A percentile compares a stretch with the other conserved stretches of the same genome.
These are phyloP conservation scores for Tuber aestivum DNA, from an alignment of 495 filamentous ascomycete genomes.

Conservation along the genomic window DNA sequence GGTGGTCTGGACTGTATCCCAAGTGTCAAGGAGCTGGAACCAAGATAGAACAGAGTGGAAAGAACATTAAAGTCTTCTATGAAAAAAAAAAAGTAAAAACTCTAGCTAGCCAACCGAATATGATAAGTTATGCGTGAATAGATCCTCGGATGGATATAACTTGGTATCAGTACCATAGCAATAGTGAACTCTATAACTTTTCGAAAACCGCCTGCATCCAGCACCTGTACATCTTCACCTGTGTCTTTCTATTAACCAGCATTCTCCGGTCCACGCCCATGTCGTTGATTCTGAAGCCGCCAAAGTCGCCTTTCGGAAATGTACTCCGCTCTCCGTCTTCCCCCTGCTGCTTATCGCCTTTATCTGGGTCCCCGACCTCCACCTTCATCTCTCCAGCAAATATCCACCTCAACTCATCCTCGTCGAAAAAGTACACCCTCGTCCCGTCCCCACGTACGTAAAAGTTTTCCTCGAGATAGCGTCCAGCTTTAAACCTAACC, in stretches of 20 bases:
- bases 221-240: slow-evolving; percentile 96
- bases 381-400: slow-evolving; percentile 53
- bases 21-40: no score
- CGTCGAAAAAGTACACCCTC: slow-evolving; percentile 93
- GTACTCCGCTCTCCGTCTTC: slow-evolving; percentile 21
- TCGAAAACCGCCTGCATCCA: slow-evolving; percentile 89
- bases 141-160: not conserved
- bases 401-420: slow-evolving; percentile 70
- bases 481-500: slow-evolving; percentile 89
- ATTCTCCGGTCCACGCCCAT: slow-evolving; percentile 78
- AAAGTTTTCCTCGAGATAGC: slow-evolving; percentile 92
- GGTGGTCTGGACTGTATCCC: no score
- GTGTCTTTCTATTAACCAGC: slow-evolving; percentile 81
- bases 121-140: not conserved
- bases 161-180: not conserved
- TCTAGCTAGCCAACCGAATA: not conserved
- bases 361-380: not conserved
- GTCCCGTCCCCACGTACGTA: slow-evolving; percentile 94
- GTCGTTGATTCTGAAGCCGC: slow-evolving; percentile 59
- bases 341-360: not conserved
- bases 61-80: not conserved
- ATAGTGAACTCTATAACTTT: slow-evolving; percentile 53
- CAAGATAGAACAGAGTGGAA: not conserved
- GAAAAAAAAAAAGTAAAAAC: not conserved
- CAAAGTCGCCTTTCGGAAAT: slow-evolving; percentile 38